phyloP scores from a whole-genome alignment of 75 land plant species.

The Selaginella tamariscina region DNA sequence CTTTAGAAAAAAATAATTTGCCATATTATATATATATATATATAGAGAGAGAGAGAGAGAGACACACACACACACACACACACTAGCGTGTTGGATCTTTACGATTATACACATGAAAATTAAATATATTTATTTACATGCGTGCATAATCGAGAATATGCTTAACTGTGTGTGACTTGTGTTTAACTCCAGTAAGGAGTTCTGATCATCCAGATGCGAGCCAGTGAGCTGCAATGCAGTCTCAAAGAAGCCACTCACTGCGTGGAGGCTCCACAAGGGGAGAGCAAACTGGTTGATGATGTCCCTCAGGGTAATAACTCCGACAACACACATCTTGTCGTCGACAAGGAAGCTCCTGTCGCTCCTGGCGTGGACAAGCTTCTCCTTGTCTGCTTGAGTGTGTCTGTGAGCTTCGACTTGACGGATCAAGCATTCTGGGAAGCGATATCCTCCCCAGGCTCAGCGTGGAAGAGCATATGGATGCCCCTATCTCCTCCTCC shows the following conservation, averaged over 20 bases:
- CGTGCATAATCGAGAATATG: too few species aligned
- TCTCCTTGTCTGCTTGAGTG: constrained; percentile 45
- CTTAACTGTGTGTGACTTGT: too few species aligned
- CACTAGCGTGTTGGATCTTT: too few species aligned
- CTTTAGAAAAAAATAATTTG: too few species aligned
- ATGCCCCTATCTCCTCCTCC: constrained; percentile 31
- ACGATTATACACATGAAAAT: too few species aligned
- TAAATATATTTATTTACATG: too few species aligned
- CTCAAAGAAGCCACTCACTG: constrained; percentile 44
- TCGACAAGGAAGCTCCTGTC: constrained; percentile 41
- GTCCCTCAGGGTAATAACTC: constrained; percentile 47
- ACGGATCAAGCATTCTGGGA: constrained; percentile 34
- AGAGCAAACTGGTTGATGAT: constrained; percentile 47
- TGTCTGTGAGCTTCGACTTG: constrained; percentile 29
- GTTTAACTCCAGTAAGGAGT: background rate
- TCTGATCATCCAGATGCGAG: background rate
- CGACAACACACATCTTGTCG: constrained; percentile 16
- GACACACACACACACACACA: too few species aligned
- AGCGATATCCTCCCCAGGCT: constrained; percentile 18
- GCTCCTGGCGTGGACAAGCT: constrained; percentile 28
- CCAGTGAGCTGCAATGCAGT: background rate
- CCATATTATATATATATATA: too few species aligned
- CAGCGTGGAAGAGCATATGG: constrained; percentile 30
- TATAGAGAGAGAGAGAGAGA: too few species aligned
- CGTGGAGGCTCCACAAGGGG: constrained; percentile 33